Evolutionary conservation across 495 filamentous ascomycete species (phyloP).

Genomic region (Penicillium odoratum): DNA sequence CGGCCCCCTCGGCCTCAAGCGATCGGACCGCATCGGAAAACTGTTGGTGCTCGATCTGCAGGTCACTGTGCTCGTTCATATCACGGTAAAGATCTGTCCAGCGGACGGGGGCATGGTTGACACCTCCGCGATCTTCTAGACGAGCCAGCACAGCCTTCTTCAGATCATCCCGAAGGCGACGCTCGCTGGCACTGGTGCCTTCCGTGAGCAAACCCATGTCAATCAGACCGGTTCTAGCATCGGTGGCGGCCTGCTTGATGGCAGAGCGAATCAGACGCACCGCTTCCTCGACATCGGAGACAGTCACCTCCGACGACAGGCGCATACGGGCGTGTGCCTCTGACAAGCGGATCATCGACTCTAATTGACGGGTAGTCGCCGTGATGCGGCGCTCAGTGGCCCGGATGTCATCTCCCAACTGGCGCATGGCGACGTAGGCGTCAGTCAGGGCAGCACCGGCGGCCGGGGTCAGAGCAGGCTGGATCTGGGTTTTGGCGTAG

Average conservation of each 20-base stretch:
- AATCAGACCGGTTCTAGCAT: conserved; percentile 86
- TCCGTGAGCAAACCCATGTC: conserved; percentile 96
- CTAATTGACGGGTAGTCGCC: conserved; percentile 91
- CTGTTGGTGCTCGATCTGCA: conserved; percentile 70
- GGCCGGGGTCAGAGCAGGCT: conserved; percentile 73
- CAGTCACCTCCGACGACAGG: conserved; percentile 71
- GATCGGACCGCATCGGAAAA: conserved; percentile 76
- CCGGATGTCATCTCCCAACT: conserved; percentile 91
- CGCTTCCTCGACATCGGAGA: conserved; percentile 83
- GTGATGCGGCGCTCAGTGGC: conserved; percentile 94
- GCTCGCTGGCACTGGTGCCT: conserved; percentile 80
- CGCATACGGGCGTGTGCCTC: conserved; percentile 99
- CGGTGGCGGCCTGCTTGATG: conserved; percentile 96
- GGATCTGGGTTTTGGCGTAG: conserved; percentile 84
- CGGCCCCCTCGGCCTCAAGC: conserved; percentile 79
- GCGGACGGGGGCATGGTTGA: conserved; percentile 64
- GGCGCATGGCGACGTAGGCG: conserved; percentile 93
- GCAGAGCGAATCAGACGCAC: conserved; percentile 88
- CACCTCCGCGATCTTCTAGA: conserved; percentile 71
- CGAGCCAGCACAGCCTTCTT: conserved; percentile 73
- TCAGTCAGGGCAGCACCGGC: conserved; percentile 79
- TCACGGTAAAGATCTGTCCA: conserved; percentile 73
- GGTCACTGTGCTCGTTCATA: conserved; percentile 72
- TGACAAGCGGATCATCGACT: conserved; percentile 93
- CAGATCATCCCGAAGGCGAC: conserved; percentile 76